Percentiles rank a stretch among this genome's conserved stretches.
Conservation (phyloP, 2,329 filamentous ascomycete genomes). For the Tolypocladium nubicola region DNA sequence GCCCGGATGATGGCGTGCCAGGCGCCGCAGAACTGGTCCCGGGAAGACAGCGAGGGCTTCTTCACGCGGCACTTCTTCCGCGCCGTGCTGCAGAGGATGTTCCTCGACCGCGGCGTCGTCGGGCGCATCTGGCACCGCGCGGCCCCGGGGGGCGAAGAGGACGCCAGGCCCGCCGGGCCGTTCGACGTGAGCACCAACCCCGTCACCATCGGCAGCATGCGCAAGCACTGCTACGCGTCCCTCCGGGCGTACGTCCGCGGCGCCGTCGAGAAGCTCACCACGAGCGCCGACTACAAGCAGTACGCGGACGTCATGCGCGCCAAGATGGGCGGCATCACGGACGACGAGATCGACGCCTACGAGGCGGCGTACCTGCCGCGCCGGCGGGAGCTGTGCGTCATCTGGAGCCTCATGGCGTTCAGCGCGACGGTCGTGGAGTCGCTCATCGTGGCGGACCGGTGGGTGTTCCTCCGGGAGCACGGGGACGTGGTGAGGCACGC, state of each 20-base stretch:
- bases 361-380: slow-evolving; percentile 50
- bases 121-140: slow-evolving; percentile 38
- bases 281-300: slow-evolving; percentile 43
- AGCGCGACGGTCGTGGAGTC: slow-evolving; percentile 84
- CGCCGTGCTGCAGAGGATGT: slow-evolving; percentile 82
- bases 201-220: slow-evolving; percentile 76
- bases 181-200: slow-evolving; percentile 58
- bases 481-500: slow-evolving; percentile 55
- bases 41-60: slow-evolving; percentile 70
- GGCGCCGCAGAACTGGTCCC: slow-evolving; percentile 85
- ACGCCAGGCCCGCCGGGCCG: slow-evolving; percentile 21
- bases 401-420: slow-evolving; percentile 96
- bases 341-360: slow-evolving; percentile 66
- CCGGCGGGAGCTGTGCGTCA: slow-evolving; percentile 72
- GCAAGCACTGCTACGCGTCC: slow-evolving; percentile 67
- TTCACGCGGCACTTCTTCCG: slow-evolving; percentile 92
- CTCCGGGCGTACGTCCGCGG: slow-evolving; percentile 72
- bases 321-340: slow-evolving; percentile 58
- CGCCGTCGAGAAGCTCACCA: slow-evolving; percentile 64
- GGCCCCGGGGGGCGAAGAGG: slow-evolving; percentile 1
- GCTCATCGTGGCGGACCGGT: slow-evolving; percentile 81
- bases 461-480: slow-evolving; percentile 77
- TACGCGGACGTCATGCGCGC: slow-evolving; percentile 51
- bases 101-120: slow-evolving; percentile 74
- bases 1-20: slow-evolving; percentile 98